phyloP scores from a whole-genome alignment of 1,284 basidiomycete species.

The Cutaneotrichosporon mucoides region DNA sequence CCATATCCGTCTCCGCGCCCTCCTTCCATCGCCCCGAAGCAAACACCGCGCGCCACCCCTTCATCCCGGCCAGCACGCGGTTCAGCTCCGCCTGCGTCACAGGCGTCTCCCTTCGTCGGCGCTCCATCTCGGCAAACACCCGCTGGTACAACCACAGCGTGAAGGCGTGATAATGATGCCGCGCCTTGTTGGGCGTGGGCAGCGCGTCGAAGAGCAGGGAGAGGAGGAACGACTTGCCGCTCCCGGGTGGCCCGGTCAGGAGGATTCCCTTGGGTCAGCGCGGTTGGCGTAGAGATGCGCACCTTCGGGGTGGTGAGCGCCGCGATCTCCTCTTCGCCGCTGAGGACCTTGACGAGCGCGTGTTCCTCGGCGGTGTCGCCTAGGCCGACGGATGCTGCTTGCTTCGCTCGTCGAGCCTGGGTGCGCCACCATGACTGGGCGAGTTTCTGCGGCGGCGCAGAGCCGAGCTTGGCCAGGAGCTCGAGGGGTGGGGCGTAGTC shows the following conservation, averaged over 20 bases:
- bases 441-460: constrained; percentile 29
- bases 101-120: constrained; percentile 20
- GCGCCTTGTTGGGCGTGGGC: constrained; percentile 59
- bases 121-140: constrained; percentile 49
- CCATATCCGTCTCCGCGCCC: constrained; percentile 26
- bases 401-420: background rate
- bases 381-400: background rate
- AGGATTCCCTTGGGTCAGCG: constrained; percentile 49
- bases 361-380: constrained; percentile 20
- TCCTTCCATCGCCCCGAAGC: constrained; percentile 49
- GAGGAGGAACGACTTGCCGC: constrained; percentile 60
- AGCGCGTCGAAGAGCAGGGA: constrained; percentile 63
- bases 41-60: constrained; percentile 48
- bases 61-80: constrained; percentile 39
- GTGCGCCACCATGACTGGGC: constrained; percentile 7
- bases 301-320: constrained; percentile 59
- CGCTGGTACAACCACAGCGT: constrained; percentile 63
- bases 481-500: constrained; percentile 46
- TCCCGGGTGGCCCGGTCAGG: constrained; percentile 55
- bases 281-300: no score
- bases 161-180: constrained; percentile 66
- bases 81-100: constrained; percentile 45
- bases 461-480: constrained; percentile 38
- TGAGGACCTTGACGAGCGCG: constrained; percentile 55
- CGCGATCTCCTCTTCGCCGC: constrained; percentile 60